Percentiles rank a stretch among this genome's conserved stretches.
Evolutionary conservation across 2,329 filamentous ascomycete genomes (phyloP).

Genomic region (Neoscytalidium dimidiatum): DNA sequence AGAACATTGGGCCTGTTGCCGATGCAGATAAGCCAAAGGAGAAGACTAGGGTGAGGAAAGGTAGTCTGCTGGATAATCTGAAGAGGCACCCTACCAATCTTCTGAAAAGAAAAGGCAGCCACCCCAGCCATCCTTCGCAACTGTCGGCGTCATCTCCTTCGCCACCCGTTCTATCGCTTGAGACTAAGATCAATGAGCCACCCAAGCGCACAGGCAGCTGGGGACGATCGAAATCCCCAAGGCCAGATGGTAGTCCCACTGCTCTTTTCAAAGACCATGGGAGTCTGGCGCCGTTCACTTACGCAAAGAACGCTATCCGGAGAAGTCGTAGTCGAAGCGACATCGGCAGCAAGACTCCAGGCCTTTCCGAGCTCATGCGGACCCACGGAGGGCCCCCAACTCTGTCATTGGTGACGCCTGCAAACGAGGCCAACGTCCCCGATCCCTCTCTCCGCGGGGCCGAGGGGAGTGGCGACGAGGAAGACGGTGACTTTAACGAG

Average conservation of each 20-base stretch:
- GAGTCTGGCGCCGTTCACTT: conserved; percentile 37
- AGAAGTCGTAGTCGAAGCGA: conserved; percentile 61
- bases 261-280: conserved; percentile 18
- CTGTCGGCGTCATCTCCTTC: conserved; percentile 14
- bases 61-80: conserved; percentile 55
- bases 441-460: conserved; percentile 20
- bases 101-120: conserved; percentile 49
- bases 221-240: conserved; percentile 43
- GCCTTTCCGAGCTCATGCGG: conserved; percentile 57
- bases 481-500: conserved; percentile 40
- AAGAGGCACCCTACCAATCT: conserved; percentile 45
- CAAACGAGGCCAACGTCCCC: conserved; percentile 36
- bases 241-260: conserved; percentile 40
- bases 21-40: conserved; percentile 41
- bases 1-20: conserved; percentile 51
- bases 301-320: conserved; percentile 47
- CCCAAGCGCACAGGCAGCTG: conserved; percentile 42
- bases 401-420: conserved; percentile 54
- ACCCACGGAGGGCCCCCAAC: conserved; percentile 61
- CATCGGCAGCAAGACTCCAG: conserved; percentile 46
- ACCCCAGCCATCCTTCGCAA: conserved; percentile 28
- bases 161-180: background rate
- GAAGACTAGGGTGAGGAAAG: conserved; percentile 45
- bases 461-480: conserved; percentile 34
- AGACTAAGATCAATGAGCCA: conserved; percentile 3